Conservation (phyloP, 208 protist species). For the Leishmania gerbilli region DNA sequence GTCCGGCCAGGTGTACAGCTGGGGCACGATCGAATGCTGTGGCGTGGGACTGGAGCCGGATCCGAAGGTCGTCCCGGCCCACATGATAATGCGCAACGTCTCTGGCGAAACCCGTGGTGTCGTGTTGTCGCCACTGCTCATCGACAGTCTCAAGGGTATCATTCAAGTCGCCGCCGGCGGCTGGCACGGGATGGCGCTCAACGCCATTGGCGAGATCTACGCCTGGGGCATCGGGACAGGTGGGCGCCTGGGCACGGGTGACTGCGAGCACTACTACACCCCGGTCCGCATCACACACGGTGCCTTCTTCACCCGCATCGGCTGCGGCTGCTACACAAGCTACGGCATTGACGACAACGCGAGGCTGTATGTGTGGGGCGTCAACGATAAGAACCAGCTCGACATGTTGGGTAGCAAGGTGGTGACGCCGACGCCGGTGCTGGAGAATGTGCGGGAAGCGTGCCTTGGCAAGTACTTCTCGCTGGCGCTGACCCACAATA, state of each 20-base stretch:
- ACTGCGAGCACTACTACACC: slow-evolving; percentile 39
- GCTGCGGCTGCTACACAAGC: slow-evolving; percentile 68
- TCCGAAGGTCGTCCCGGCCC: slow-evolving; percentile 39
- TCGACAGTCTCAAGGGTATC: slow-evolving; percentile 57
- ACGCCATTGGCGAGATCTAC: slow-evolving; percentile 76
- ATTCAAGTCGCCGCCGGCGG: slow-evolving; percentile 65
- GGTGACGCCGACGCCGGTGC: slow-evolving; percentile 42
- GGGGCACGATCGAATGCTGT: slow-evolving; percentile 85
- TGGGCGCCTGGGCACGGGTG: slow-evolving; percentile 66
- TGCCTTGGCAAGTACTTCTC: slow-evolving; percentile 68
- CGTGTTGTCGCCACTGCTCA: slow-evolving; percentile 53
- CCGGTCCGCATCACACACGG: slow-evolving; percentile 48
- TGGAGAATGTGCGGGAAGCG: slow-evolving; percentile 74
- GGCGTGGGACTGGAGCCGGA: slow-evolving; percentile 63
- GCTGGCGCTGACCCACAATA: slow-evolving; percentile 53
- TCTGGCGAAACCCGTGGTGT: slow-evolving; percentile 50
- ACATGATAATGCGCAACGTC: slow-evolving; percentile 57
- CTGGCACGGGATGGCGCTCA: slow-evolving; percentile 82
- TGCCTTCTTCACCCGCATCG: slow-evolving; percentile 66
- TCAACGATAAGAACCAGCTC: slow-evolving; percentile 67
- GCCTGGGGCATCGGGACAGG: slow-evolving; percentile 67
- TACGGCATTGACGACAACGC: slow-evolving; percentile 70
- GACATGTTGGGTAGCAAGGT: slow-evolving; percentile 30
- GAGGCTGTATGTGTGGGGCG: slow-evolving; percentile 76
- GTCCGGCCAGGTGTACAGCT: slow-evolving; percentile 77